These are phyloP conservation scores for Colletotrichum sp. DNA, from an alignment of 2,329 filamentous ascomycete species.

Conservation along the genomic window DNA sequence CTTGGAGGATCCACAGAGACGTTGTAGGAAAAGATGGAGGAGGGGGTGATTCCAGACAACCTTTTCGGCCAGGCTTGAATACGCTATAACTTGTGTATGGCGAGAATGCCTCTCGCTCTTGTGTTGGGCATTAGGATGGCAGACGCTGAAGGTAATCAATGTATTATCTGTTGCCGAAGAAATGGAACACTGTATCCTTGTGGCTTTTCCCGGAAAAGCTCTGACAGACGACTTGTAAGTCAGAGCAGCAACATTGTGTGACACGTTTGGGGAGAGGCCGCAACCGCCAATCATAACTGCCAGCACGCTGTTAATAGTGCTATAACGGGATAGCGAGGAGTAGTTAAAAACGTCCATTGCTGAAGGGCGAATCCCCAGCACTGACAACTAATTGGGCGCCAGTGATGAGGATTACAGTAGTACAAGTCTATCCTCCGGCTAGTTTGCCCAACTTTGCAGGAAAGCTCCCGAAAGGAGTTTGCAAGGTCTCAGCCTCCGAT, in stretches of 20 bases:
- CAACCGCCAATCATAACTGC: neutral
- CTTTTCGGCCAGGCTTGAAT: neutral
- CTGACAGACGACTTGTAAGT: neutral
- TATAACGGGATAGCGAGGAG: neutral
- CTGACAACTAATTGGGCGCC: neutral
- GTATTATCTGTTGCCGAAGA: neutral
- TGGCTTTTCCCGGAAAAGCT: neutral
- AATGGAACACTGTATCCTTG: neutral
- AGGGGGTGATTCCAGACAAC: neutral
- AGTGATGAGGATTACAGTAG: neutral
- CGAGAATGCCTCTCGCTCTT: neutral
- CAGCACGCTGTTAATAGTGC: neutral
- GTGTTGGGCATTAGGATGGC: neutral
- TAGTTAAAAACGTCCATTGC: neutral
- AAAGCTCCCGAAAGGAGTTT: neutral
- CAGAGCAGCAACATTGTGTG: neutral
- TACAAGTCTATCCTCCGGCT: neutral
- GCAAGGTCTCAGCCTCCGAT: neutral
- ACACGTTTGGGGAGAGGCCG: neutral
- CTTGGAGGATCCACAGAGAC: neutral
- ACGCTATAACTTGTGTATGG: neutral
- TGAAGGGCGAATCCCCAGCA: neutral
- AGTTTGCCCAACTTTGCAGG: neutral
- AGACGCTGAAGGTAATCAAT: neutral
- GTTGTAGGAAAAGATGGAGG: neutral